A percentile compares a stretch with the other conserved stretches of the same genome.
These are phyloP conservation scores for Pouteria campechiana DNA, from an alignment of 179 eudicot genomes.

Conservation along the genomic window DNA sequence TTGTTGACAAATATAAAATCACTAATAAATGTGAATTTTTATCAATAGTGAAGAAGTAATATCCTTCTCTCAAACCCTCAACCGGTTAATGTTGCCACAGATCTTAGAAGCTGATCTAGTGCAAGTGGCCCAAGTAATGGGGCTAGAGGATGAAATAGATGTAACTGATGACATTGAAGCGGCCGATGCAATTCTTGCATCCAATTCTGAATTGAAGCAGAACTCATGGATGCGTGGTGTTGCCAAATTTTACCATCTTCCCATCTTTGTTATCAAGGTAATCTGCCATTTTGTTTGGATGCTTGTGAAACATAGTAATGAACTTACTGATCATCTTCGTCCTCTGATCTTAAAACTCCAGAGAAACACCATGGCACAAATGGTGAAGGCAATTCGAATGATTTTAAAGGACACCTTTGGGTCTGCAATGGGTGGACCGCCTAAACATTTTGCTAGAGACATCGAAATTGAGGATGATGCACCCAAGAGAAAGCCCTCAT, in stretches of 20 bases:
- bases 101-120: conserved; percentile 74
- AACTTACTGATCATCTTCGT: conserved; percentile 1
- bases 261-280: conserved; percentile 88
- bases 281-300: not conserved
- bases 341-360: conserved; percentile 21
- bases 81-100: no score
- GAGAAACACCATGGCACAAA: conserved; percentile 94
- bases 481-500: conserved; percentile 69
- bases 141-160: conserved; percentile 62
- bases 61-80: no score
- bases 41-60: no score
- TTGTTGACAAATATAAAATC: no score
- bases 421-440: conserved; percentile 22
- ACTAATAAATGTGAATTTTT: no score
- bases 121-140: conserved; percentile 90
- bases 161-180: conserved; percentile 68
- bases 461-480: conserved; percentile 85
- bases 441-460: conserved; percentile 31
- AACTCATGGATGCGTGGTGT: conserved; percentile 95
- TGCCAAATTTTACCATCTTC: conserved; percentile 83
- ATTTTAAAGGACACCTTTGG: conserved; percentile 58
- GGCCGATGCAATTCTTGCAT: conserved; percentile 78
- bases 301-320: not conserved
- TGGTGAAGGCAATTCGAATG: conserved; percentile 91
- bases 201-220: conserved; percentile 69